These are phyloP conservation scores for Condylostoma magnum DNA, from an alignment of 169 alveolate genomes.

Conservation along the genomic window DNA sequence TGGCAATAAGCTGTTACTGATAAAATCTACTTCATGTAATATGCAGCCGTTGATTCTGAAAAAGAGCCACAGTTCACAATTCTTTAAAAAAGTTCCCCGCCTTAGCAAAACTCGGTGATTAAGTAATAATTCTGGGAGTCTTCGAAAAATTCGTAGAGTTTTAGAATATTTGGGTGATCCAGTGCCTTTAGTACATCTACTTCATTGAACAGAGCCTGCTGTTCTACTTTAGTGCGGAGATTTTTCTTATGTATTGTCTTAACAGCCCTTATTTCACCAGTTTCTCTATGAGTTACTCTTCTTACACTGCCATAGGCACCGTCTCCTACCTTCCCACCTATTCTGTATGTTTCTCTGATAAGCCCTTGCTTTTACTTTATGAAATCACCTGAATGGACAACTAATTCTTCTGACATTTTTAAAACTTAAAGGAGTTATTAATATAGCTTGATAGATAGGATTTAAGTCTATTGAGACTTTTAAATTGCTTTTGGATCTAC, in stretches of 20 bases:
- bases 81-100: conserved; percentile 54
- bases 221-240: too few species aligned
- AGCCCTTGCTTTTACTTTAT: too few species aligned
- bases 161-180: conserved; percentile 72
- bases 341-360: too few species aligned
- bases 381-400: too few species aligned
- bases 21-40: conserved; percentile 57
- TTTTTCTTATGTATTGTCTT: conserved; percentile 43
- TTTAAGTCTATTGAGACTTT: too few species aligned
- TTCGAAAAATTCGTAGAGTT: conserved; percentile 65
- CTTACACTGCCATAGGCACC: conserved; percentile 73
- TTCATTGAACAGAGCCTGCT: conserved; percentile 50
- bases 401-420: too few species aligned
- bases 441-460: too few species aligned
- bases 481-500: too few species aligned
- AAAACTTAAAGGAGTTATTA: too few species aligned
- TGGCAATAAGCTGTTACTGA: conserved; percentile 73
- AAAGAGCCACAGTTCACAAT: conserved; percentile 48
- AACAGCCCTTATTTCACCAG: conserved; percentile 57
- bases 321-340: too few species aligned
- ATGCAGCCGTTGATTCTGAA: conserved; percentile 56
- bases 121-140: conserved; percentile 49
- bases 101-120: conserved; percentile 65
- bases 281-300: conserved; percentile 39
- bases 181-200: conserved; percentile 53